These are phyloP conservation scores for Lactarius akahatsu DNA, from an alignment of 768 basidiomycete genomes.

Conservation along the genomic window DNA sequence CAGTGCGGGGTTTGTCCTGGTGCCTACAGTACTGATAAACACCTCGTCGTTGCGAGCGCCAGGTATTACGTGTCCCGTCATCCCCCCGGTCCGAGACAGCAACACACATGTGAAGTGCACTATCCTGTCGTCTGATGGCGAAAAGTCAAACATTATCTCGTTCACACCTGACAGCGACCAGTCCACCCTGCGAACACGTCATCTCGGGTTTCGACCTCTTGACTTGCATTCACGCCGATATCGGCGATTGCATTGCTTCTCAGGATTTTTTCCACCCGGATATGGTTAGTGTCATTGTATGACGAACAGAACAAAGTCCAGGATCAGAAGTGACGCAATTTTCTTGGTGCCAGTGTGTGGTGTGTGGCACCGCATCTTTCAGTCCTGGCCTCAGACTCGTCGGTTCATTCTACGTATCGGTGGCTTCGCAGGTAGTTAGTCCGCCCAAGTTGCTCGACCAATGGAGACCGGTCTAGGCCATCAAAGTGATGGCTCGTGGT, in stretches of 20 bases:
- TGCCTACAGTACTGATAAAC: background rate
- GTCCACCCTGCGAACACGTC: constrained; percentile 44
- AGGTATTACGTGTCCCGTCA: background rate
- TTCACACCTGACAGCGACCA: constrained; percentile 51
- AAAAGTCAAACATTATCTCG: constrained; percentile 40
- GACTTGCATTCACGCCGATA: background rate
- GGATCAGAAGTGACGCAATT: constrained; percentile 40
- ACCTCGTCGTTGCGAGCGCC: background rate
- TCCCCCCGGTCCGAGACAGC: background rate
- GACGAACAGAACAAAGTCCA: no score
- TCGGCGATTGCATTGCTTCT: constrained; percentile 41
- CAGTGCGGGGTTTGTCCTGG: background rate
- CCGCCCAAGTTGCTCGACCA: constrained; percentile 12
- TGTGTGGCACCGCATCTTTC: constrained; percentile 36
- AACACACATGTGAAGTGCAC: background rate
- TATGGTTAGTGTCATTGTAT: constrained; percentile 35
- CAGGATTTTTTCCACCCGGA: constrained; percentile 62
- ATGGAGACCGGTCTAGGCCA: constrained; percentile 7
- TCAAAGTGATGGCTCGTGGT: background rate
- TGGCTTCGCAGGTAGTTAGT: constrained; percentile 24
- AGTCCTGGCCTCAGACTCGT: constrained; percentile 39
- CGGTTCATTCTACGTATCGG: constrained; percentile 32
- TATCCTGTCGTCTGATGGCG: constrained; percentile 46
- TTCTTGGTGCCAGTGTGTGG: constrained; percentile 39
- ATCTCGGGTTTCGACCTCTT: constrained; percentile 32